These are phyloP conservation scores for Boletus hoseneyae DNA, from an alignment of 1,284 basidiomycete genomes.

Conservation along the genomic window DNA sequence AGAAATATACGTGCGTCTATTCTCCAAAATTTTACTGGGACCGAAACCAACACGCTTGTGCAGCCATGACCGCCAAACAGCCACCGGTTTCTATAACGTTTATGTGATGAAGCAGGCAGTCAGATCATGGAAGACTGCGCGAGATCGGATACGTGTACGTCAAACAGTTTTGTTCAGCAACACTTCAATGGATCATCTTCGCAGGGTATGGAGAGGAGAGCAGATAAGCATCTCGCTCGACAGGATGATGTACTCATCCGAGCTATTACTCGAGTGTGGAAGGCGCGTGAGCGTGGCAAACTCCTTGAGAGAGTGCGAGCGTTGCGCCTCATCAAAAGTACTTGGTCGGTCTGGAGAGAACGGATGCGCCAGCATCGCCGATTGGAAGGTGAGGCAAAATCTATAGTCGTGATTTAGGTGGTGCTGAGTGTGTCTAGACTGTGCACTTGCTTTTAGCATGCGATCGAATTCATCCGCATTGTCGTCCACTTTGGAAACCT, in stretches of 20 bases:
- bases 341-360: slow-evolving; percentile 54
- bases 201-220: slow-evolving; percentile 51
- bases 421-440: slow-evolving; percentile 36
- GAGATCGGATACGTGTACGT: slow-evolving; percentile 50
- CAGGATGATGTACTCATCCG: slow-evolving; percentile 63
- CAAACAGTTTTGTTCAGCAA: background rate
- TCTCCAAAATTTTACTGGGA: slow-evolving; percentile 3
- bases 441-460: slow-evolving; percentile 51
- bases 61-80: slow-evolving; percentile 45
- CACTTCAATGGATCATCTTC: slow-evolving; percentile 12
- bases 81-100: slow-evolving; percentile 43
- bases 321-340: slow-evolving; percentile 43
- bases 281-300: slow-evolving; percentile 63
- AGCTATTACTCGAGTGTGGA: slow-evolving; percentile 69
- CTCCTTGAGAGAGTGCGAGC: slow-evolving; percentile 56
- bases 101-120: slow-evolving; percentile 45
- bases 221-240: slow-evolving; percentile 53
- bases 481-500: slow-evolving; percentile 42
- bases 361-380: slow-evolving; percentile 41
- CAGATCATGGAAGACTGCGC: slow-evolving; percentile 53
- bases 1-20: slow-evolving; percentile 48
- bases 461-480: slow-evolving; percentile 43
- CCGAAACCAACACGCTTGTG: slow-evolving; percentile 12
- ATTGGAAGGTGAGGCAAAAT: slow-evolving; percentile 42
- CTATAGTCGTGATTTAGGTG: background rate